Evolutionary conservation across 768 basidiomycete species (phyloP), one percentile per base, ranked within the genome.

Genomic region (Lactifluus hygrophoroides): DNA sequence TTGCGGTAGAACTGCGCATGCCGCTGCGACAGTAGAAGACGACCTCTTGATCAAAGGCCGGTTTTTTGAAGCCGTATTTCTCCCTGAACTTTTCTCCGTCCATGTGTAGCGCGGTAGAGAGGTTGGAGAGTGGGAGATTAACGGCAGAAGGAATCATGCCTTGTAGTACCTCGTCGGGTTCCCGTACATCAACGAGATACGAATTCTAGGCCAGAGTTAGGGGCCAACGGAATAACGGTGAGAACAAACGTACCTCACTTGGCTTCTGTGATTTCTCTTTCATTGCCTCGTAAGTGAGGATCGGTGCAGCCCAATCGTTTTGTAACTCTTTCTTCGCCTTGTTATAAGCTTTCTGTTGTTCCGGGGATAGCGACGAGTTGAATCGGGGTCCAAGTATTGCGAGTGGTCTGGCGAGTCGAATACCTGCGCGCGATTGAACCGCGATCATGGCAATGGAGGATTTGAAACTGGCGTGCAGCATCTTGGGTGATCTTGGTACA

Each of bases 141-240:
- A 80, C 79, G 11, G 76, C 67, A 8, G 76, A 77, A 5, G 79
- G 79, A 61, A 80, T 80, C 44, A 72, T 71, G 13, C 79, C 79
- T 59, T 77, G 74, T 3, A 73, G 69, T 34, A 79, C 75, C 64
- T 80, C 79, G 54, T 76, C 73, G 6, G 75, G 76, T 65, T 80
- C 79, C 25, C 95, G 85, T n/a, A 97, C 94, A 66, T 95, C 93
- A 64, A 91, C 84, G 45, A 91, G 68, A 67, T 84, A 89, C 5
- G 80, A 75, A 59, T 86, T 76, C 89, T 91, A 60, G 0, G 23
- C 34, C 30, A 34, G 48, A 56, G 65, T 57, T 38, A 42, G 19
- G 55, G 55, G 38, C n/a, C 34, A 63, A 35, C 27, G 11, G 13
- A 68, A 28, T 72, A 51, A 34, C 27, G 5, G 14, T n/a, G 13